Evolutionary conservation across 441 rosid genomes (phyloP).

Genomic region (Mallotus japonicus): DNA sequence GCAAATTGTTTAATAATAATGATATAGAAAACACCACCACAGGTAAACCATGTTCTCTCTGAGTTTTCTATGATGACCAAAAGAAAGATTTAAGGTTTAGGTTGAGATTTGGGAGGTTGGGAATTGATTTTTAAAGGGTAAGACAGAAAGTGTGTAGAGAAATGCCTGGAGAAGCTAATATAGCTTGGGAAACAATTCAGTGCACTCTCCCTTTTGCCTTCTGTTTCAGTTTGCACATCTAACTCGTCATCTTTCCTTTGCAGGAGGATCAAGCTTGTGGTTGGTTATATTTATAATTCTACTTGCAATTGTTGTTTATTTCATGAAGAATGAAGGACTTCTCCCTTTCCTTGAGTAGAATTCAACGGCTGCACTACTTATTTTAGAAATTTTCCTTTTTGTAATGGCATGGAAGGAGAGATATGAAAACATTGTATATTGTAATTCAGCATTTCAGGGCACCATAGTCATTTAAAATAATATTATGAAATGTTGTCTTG

Average conservation of each 20-base stretch:
- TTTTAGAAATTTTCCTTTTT: background rate
- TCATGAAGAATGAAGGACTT: conserved; percentile 38
- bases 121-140: background rate
- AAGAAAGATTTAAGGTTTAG: background rate
- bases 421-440: conserved; percentile 2
- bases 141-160: background rate
- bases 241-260: conserved; percentile 13
- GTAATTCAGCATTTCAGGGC: background rate
- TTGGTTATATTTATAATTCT: conserved; percentile 41
- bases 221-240: background rate
- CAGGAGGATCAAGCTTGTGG: conserved; percentile 51
- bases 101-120: background rate
- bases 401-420: background rate
- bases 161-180: background rate
- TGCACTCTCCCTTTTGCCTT: background rate
- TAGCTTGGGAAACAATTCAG: background rate
- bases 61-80: background rate
- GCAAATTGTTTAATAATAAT: background rate
- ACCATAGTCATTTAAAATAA: no score
- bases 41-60: background rate
- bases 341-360: conserved; percentile 29
- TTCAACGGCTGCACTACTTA: conserved; percentile 25
- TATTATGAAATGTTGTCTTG: background rate
- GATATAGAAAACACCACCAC: no score
- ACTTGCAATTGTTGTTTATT: conserved; percentile 47